Percentiles rank a stretch among this genome's conserved stretches.
phyloP scores from a whole-genome alignment of 352 stramenopile genomes.

The Pythium grandisporangium region DNA sequence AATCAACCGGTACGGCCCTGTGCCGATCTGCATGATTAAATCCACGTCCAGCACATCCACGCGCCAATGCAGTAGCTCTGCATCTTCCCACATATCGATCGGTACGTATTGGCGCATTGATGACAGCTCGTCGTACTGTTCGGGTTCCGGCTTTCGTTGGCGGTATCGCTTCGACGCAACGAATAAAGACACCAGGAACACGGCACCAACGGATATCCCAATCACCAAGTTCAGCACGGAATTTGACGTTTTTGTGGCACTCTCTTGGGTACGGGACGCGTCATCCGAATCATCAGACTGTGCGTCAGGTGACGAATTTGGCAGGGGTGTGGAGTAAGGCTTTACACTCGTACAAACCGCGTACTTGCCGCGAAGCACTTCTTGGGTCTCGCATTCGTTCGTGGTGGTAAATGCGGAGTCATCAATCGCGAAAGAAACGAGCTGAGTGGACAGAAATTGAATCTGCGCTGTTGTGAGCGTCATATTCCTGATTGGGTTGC shows the following conservation, averaged over 20 bases:
- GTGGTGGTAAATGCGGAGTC: constrained; percentile 1
- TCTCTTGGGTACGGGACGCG: too few relatives aligned
- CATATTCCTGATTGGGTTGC: background rate
- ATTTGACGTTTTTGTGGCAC: too few relatives aligned
- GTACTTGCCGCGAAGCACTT: constrained; percentile 8
- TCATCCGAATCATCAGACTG: too few relatives aligned
- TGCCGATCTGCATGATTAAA: constrained; percentile 14
- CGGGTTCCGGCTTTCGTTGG: background rate
- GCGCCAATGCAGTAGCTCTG: constrained; percentile 9
- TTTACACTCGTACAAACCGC: constrained; percentile 10
- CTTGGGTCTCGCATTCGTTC: constrained; percentile 5
- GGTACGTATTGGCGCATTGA: constrained; percentile 5
- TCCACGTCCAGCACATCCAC: constrained; percentile 14
- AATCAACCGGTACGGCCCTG: constrained; percentile 5
- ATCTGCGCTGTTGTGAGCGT: background rate
- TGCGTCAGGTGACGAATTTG: too few relatives aligned
- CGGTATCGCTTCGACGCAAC: background rate
- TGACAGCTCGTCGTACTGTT: constrained; percentile 7
- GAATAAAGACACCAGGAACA: background rate
- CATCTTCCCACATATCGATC: constrained; percentile 17
- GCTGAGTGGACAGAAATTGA: background rate
- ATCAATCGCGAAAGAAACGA: background rate
- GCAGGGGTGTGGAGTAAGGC: background rate
- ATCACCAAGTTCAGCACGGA: background rate
- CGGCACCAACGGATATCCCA: background rate